Evolutionary conservation across 441 rosid species (phyloP).

Genomic region (Erysimum pusillum): DNA sequence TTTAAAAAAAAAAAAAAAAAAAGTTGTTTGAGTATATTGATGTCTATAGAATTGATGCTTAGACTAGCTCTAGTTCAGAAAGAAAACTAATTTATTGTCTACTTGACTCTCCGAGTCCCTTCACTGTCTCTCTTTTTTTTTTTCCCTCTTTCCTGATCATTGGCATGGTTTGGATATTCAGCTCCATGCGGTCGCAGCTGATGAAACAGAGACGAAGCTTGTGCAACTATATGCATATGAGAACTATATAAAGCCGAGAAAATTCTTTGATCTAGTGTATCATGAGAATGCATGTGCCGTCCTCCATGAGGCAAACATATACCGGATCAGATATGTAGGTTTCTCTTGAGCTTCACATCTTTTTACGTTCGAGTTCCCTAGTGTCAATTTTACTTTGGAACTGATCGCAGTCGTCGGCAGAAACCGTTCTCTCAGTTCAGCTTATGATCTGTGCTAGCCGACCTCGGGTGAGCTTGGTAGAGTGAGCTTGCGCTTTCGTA

Average conservation of each 20-base stretch:
- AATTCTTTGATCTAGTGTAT: conserved; percentile 75
- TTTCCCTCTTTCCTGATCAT: background rate
- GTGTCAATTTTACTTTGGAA: conserved; percentile 27
- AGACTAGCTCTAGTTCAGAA: too few relatives aligned
- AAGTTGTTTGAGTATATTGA: too few relatives aligned
- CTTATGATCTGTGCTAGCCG: conserved; percentile 61
- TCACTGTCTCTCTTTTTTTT: background rate
- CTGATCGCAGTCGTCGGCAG: conserved; percentile 70
- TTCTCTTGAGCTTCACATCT: conserved; percentile 17
- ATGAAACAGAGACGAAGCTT: conserved; percentile 90
- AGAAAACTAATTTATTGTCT: too few relatives aligned
- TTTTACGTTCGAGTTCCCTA: conserved; percentile 14
- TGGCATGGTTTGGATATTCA: conserved; percentile 48
- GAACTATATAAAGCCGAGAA: conserved; percentile 77
- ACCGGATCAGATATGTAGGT: conserved; percentile 90
- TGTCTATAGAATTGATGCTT: too few relatives aligned
- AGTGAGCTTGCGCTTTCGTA: too few relatives aligned
- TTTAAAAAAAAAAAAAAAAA: too few relatives aligned
- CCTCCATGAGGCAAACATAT: conserved; percentile 88
- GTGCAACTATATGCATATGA: conserved; percentile 84
- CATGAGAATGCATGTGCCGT: conserved; percentile 86
- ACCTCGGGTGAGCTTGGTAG: too few relatives aligned
- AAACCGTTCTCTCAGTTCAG: conserved; percentile 74
- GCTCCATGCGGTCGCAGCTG: conserved; percentile 87
- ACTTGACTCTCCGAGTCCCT: too few relatives aligned